Percentiles rank a stretch among this genome's conserved stretches.
These are phyloP conservation scores for Stellera chamaejasme DNA, from an alignment of 345 rosid genomes.

Conservation along the genomic window DNA sequence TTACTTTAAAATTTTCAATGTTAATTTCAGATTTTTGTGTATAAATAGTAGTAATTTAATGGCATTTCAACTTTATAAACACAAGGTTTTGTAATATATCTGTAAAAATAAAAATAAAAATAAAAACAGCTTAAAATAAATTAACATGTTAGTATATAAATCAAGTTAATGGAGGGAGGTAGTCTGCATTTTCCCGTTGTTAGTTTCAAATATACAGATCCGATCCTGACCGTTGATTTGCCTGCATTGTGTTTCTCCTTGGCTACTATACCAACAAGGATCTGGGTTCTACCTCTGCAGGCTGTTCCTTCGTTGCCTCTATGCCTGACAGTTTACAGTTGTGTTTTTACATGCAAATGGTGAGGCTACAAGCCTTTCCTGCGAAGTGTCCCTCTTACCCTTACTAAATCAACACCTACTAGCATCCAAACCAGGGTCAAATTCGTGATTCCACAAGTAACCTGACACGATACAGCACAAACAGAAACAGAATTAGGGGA, in stretches of 20 bases:
- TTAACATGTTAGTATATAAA: no score
- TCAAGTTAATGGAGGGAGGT: no score
- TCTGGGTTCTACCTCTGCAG: background rate
- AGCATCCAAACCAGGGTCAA: background rate
- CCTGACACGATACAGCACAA: background rate
- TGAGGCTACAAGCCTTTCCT: background rate
- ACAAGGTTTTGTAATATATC: no score
- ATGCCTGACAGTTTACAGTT: conserved; percentile 3
- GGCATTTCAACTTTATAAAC: no score
- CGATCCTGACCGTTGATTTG: no score
- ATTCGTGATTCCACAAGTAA: background rate
- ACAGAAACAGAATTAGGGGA: background rate
- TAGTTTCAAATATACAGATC: no score
- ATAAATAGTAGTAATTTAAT: no score
- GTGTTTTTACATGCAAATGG: conserved; percentile 10
- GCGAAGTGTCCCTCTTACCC: conserved; percentile 3
- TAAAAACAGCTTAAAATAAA: no score
- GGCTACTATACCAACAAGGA: background rate
- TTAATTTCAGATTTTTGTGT: no score
- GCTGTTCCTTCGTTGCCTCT: conserved; percentile 5
- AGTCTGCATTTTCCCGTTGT: no score
- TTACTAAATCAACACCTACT: background rate
- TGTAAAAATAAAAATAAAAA: no score
- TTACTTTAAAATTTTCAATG: no score
- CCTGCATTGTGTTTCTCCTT: background rate